Evolutionary conservation across 2,329 filamentous ascomycete species (phyloP), one percentile per base, ranked within the genome.

Genomic region (Ophiostoma triangulosporum): DNA sequence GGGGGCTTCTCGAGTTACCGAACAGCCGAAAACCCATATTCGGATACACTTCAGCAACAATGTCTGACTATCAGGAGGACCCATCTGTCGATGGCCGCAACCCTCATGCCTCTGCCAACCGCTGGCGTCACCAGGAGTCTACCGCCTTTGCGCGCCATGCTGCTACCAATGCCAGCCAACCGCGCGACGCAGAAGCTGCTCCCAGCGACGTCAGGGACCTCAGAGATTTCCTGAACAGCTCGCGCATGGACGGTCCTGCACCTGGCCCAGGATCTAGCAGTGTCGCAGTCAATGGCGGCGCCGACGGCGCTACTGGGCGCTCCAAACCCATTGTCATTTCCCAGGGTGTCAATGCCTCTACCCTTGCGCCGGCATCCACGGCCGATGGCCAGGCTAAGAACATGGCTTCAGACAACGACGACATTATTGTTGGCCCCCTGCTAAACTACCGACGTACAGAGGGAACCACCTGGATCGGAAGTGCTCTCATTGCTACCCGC

Each of bases 401-500:
- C 48, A 11, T 58, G 56, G 55, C 43, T n/a, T 17, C 43, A 8
- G 74, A 77, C 49, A 75, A 74, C 46, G 75, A 70, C 62, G 79
- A 86, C 57, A 75, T 89, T 27, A 72, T 84, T 14, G 83, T 79
- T 60, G 86, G 86, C 0, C 86, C 86, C 20, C 70, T 91, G 59
- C 69, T 91, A 57, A 91, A 91, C 68, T 91, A 89, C 66, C 76
- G 83, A 58, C 78, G 79, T 62, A 89, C 85, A 79, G 78, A 83
- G 61, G 76, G 75, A 27, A 72, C 72, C 36, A 70, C 69, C 38
- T 97, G 91, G 90, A 74, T 86, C 61, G 90, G 91, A 55, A 95
- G 88, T 65, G 86, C 95, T 7, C 71, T 96, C 61, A 71, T 96
- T 50, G 88, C 96, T 51, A 86, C 84, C 15, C 81, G 77, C 51